Evolutionary conservation across 2,329 filamentous ascomycete genomes (phyloP).

Genomic region (Eutypella sp.): DNA sequence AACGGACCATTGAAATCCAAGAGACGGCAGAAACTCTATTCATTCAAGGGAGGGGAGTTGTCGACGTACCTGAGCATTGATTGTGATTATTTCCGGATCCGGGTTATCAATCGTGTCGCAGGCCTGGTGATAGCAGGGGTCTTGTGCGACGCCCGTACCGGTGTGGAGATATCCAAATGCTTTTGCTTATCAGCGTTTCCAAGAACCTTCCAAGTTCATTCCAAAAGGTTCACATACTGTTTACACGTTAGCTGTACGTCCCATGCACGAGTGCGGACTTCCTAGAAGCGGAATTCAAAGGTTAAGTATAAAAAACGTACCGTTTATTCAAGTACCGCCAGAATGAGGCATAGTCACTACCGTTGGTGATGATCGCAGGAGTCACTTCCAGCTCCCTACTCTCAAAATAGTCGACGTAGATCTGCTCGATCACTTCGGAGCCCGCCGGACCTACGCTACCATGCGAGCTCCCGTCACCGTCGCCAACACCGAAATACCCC

Average conservation of each 20-base stretch:
- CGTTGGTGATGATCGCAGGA: conserved; percentile 25
- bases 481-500: conserved; percentile 29
- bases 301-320: not conserved
- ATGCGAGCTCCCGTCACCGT: conserved; percentile 29
- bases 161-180: conserved; percentile 31
- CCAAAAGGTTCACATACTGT: not conserved
- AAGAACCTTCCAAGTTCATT: not conserved
- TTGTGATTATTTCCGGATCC: conserved; percentile 25
- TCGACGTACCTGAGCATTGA: conserved; percentile 24
- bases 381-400: conserved; percentile 20
- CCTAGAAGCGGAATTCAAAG: not conserved
- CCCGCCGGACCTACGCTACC: conserved; percentile 31
- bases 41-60: not conserved
- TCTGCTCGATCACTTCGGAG: conserved; percentile 27
- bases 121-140: conserved; percentile 31
- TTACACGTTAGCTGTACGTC: not conserved
- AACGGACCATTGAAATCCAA: not conserved
- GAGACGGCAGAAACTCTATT: not conserved
- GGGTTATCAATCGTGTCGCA: conserved; percentile 30
- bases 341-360: conserved; percentile 52
- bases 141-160: conserved; percentile 43
- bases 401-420: conserved; percentile 27
- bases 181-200: not conserved
- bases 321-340: conserved; percentile 28
- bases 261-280: not conserved